phyloP scores from a whole-genome alignment of 768 basidiomycete species.

The Russula vinacea region DNA sequence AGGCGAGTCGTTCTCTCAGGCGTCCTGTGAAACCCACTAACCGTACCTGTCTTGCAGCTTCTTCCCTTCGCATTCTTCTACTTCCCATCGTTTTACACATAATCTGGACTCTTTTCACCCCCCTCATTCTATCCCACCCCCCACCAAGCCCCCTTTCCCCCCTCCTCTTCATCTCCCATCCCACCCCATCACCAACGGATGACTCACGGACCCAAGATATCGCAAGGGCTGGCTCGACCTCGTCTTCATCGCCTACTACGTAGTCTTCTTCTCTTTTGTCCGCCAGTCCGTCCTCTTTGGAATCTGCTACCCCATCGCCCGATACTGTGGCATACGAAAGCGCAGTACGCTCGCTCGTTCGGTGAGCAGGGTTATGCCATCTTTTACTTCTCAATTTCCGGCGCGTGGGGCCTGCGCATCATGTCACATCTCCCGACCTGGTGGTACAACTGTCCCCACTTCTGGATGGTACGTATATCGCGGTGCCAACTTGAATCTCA shows the following conservation, averaged over 20 bases:
- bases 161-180: constrained; percentile 69
- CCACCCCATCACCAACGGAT: constrained; percentile 48
- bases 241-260: constrained; percentile 74
- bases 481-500: neutral
- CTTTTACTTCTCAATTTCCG: constrained; percentile 71
- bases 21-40: neutral
- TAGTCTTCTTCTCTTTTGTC: constrained; percentile 86
- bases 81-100: constrained; percentile 57
- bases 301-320: constrained; percentile 64
- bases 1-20: constrained; percentile 41
- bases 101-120: constrained; percentile 58
- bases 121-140: constrained; percentile 46
- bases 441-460: constrained; percentile 80
- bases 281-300: constrained; percentile 71
- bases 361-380: constrained; percentile 89
- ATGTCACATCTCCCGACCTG: constrained; percentile 80
- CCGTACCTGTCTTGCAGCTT: constrained; percentile 39
- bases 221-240: constrained; percentile 73
- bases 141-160: constrained; percentile 69
- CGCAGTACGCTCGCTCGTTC: constrained; percentile 68
- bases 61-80: constrained; percentile 64
- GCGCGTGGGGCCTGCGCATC: constrained; percentile 71
- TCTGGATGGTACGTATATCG: constrained; percentile 64
- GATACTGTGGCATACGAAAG: constrained; percentile 64
- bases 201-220: constrained; percentile 54